Evolutionary conservation across 257 asterid genomes (phyloP).

Genomic region (Nicotiana paniculata): DNA sequence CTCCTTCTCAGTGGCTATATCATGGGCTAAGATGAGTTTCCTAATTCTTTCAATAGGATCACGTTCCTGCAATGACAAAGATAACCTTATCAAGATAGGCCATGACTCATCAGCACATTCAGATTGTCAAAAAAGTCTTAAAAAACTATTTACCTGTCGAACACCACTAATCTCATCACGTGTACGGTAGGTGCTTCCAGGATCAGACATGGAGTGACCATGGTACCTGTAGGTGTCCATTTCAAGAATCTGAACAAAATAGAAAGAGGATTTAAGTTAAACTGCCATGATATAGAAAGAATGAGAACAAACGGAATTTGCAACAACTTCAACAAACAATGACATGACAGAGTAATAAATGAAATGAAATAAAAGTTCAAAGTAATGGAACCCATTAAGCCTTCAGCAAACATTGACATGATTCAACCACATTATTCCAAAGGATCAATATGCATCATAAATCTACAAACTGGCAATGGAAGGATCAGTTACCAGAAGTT

Average conservation of each 20-base stretch:
- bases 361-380: neutral
- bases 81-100: neutral
- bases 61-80: slow-evolving; percentile 55
- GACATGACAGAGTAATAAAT: neutral
- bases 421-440: neutral
- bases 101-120: neutral
- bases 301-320: neutral
- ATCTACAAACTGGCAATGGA: neutral
- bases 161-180: slow-evolving; percentile 88
- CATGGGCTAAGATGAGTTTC: slow-evolving; percentile 70
- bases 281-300: neutral
- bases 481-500: neutral
- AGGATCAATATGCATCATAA: neutral
- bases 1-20: slow-evolving; percentile 81
- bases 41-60: slow-evolving; percentile 92
- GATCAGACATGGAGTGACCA: slow-evolving; percentile 98
- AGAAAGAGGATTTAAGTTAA: slow-evolving; percentile 10
- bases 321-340: neutral
- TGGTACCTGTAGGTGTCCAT: slow-evolving; percentile 99
- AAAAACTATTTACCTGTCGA: slow-evolving; percentile 57
- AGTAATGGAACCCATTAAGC: neutral
- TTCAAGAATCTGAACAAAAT: slow-evolving; percentile 75
- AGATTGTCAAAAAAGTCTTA: neutral
- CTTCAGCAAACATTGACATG: neutral
- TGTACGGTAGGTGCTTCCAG: slow-evolving; percentile 96